These are phyloP conservation scores for Aspergillus sclerotialis DNA, from an alignment of 2,329 filamentous ascomycete genomes.

Conservation along the genomic window DNA sequence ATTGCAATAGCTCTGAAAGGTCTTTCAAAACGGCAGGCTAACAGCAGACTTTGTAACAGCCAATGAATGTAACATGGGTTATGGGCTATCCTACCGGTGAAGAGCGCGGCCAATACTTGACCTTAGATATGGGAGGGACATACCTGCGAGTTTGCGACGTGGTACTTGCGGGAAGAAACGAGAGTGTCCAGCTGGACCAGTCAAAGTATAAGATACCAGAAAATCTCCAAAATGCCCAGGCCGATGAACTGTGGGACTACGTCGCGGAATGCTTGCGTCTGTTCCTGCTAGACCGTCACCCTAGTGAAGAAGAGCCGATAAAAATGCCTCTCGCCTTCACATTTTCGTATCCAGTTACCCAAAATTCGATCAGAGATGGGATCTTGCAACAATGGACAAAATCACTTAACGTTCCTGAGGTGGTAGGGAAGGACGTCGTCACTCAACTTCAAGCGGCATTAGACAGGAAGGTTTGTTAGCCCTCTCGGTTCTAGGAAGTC, in stretches of 20 bases:
- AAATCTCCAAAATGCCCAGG: conserved; percentile 69
- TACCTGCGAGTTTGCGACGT: conserved; percentile 86
- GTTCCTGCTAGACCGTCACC: conserved; percentile 69
- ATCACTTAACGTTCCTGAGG: conserved; percentile 80
- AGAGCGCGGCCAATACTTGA: conserved; percentile 73
- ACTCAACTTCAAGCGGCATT: conserved; percentile 73
- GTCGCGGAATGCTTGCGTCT: conserved; percentile 75
- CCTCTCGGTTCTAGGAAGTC: neutral
- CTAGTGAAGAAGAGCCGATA: conserved; percentile 31
- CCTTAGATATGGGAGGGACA: conserved; percentile 85
- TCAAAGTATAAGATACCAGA: conserved; percentile 82
- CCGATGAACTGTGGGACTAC: conserved; percentile 79
- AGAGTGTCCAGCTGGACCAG: conserved; percentile 78
- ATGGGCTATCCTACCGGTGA: conserved; percentile 71
- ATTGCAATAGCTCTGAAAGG: no score
- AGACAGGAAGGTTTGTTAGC: conserved; percentile 46
- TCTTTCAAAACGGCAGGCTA: conserved; percentile 1
- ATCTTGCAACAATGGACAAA: conserved; percentile 88
- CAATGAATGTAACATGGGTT: conserved; percentile 91
- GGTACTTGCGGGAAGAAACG: conserved; percentile 67
- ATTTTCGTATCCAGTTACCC: conserved; percentile 82
- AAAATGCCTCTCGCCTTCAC: conserved; percentile 75
- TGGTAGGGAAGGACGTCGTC: conserved; percentile 79
- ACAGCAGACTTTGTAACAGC: conserved; percentile 50
- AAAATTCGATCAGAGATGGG: conserved; percentile 77